Conservation (phyloP, 1,139 yeast species). For the Geotrichum siamense region DNA sequence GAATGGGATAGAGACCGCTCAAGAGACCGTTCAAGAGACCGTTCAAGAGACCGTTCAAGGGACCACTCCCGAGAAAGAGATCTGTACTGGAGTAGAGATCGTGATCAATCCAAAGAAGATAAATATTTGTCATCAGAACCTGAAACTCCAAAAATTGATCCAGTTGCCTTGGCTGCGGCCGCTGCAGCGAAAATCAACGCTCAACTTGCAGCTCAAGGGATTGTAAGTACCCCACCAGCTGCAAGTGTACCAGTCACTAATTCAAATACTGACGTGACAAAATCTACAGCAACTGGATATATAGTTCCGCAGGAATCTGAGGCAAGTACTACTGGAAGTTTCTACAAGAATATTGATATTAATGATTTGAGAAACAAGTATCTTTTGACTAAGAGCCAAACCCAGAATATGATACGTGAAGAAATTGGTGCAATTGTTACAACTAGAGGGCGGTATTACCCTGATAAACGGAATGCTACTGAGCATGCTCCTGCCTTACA, state of each 20-base stretch:
- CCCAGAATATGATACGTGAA: slow-evolving; percentile 29
- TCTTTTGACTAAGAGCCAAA: slow-evolving; percentile 34
- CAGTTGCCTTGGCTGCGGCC: slow-evolving; percentile 31
- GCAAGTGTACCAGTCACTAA: neutral
- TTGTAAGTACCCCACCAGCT: slow-evolving; percentile 7
- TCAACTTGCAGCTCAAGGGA: slow-evolving; percentile 23
- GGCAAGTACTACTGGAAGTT: slow-evolving; percentile 1
- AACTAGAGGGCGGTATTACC: slow-evolving; percentile 36
- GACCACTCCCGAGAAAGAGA: slow-evolving; percentile 12
- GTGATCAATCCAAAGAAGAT: slow-evolving; percentile 16
- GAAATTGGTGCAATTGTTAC: slow-evolving; percentile 34
- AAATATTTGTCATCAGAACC: slow-evolving; percentile 9
- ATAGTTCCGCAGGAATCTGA: slow-evolving; percentile 1
- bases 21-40: slow-evolving; percentile 5
- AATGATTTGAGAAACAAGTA: slow-evolving; percentile 37
- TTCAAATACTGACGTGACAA: neutral
- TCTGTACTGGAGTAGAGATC: too few relatives aligned
- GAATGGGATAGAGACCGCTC: slow-evolving; percentile 6
- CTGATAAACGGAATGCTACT: slow-evolving; percentile 34
- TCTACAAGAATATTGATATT: slow-evolving; percentile 32
- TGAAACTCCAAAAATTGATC: slow-evolving; percentile 21
- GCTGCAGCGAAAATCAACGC: slow-evolving; percentile 35
- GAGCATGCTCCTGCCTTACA: slow-evolving; percentile 34
- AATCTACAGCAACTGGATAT: slow-evolving; percentile 1
- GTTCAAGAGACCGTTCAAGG: slow-evolving; percentile 14